Evolutionary conservation across 441 rosid species (phyloP).

Genomic region (Aquilaria agallochum): DNA sequence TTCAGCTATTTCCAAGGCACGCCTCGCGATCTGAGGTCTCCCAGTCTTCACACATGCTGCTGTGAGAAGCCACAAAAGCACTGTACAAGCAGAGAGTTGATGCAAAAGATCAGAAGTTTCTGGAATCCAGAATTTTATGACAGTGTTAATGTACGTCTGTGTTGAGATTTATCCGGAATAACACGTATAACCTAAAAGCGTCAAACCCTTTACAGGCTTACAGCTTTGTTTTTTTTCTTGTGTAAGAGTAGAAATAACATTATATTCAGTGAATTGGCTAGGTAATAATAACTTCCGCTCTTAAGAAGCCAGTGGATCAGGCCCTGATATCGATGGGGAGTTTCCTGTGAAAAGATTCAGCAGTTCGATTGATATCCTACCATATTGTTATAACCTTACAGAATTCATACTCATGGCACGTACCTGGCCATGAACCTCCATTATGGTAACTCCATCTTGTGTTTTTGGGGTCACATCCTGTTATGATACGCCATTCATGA

Average conservation of each 20-base stretch:
- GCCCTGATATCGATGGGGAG: not conserved
- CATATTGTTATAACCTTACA: not conserved
- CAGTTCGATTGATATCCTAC: not conserved
- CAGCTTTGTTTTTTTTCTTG: not conserved
- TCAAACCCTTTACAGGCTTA: not conserved
- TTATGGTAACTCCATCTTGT: constrained; percentile 97
- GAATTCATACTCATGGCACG: constrained; percentile 3
- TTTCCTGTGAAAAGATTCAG: not conserved
- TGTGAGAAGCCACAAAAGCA: constrained; percentile 84
- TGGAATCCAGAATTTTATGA: too few relatives aligned
- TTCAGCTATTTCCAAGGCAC: constrained; percentile 76
- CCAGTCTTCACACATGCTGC: constrained; percentile 92
- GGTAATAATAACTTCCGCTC: too few relatives aligned
- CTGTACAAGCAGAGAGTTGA: constrained; percentile 27
- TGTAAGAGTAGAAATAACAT: not conserved
- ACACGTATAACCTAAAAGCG: not conserved
- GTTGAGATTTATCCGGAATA: not conserved
- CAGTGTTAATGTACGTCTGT: not conserved
- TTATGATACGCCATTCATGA: constrained; percentile 79
- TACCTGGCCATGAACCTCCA: constrained; percentile 99
- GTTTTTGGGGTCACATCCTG: constrained; percentile 93
- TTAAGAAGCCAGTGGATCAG: too few relatives aligned
- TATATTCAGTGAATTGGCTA: too few relatives aligned
- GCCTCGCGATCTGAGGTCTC: constrained; percentile 81
- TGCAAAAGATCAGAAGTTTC: too few relatives aligned